Evolutionary conservation across 352 stramenopile species (phyloP).

Genomic region (Phytophthora tubulina): DNA sequence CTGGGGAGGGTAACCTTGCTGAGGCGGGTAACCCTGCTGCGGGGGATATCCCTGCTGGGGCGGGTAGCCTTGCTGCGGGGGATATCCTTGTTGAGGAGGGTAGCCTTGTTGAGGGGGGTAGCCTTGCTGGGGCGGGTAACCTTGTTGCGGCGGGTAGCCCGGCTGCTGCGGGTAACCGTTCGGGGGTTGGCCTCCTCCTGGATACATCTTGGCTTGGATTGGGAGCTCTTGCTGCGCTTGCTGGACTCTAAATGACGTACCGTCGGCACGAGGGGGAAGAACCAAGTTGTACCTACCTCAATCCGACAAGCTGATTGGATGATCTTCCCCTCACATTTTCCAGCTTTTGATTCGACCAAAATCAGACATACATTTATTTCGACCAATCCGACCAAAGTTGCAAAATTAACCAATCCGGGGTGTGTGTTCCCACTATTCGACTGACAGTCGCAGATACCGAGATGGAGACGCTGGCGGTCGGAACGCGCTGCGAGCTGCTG

Average conservation of each 20-base stretch:
- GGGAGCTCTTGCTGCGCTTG: background rate
- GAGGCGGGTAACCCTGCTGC: conserved; percentile 48
- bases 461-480: conserved; percentile 34
- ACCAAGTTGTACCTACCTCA: conserved; percentile 24
- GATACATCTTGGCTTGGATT: conserved; percentile 34
- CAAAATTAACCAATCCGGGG: no score
- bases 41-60: conserved; percentile 42
- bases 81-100: conserved; percentile 27
- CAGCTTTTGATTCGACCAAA: conserved; percentile 15
- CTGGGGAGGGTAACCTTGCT: conserved; percentile 45
- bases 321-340: background rate
- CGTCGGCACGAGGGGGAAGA: conserved; percentile 10
- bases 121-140: conserved; percentile 44
- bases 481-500: conserved; percentile 68
- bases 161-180: conserved; percentile 47
- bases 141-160: conserved; percentile 47
- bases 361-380: background rate
- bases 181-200: conserved; percentile 32
- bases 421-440: no score
- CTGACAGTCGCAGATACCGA: background rate
- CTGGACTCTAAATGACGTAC: background rate
- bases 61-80: conserved; percentile 23
- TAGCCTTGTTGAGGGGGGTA: conserved; percentile 48
- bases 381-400: background rate
- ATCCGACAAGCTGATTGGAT: conserved; percentile 18